phyloP scores from a whole-genome alignment of 352 stramenopile species.

The Aphanomyces invadans region DNA sequence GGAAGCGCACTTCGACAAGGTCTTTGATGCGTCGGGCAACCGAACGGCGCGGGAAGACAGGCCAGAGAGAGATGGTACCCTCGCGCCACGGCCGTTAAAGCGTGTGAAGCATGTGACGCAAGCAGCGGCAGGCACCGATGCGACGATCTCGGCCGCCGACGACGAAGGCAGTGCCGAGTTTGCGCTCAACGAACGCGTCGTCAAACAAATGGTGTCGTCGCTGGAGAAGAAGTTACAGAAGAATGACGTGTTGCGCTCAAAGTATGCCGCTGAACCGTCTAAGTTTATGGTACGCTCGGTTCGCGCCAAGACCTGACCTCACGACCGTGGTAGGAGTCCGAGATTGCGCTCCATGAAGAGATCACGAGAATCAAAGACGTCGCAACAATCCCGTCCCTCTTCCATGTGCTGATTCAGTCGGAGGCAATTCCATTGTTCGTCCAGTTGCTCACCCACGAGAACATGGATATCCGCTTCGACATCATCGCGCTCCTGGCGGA shows the following conservation, averaged over 20 bases:
- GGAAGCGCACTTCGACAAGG: conserved; percentile 25
- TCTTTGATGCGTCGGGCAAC: conserved; percentile 11
- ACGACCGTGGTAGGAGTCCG: conserved; percentile 35
- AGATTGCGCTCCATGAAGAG: conserved; percentile 57
- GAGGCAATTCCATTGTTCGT: conserved; percentile 59
- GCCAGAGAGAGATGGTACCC: not conserved
- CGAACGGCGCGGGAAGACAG: not conserved
- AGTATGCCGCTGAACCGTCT: conserved; percentile 59
- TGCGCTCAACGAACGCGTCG: conserved; percentile 52
- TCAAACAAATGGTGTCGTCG: conserved; percentile 60
- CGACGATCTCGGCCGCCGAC: not conserved
- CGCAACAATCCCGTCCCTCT: conserved; percentile 53
- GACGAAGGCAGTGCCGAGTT: conserved; percentile 10
- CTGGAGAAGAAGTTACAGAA: conserved; percentile 64
- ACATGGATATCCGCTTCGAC: conserved; percentile 60
- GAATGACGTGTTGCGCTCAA: conserved; percentile 75
- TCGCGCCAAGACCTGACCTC: not conserved
- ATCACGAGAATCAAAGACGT: conserved; percentile 48
- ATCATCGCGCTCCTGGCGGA: conserved; percentile 55
- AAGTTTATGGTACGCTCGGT: conserved; percentile 56
- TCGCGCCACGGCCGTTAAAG: not conserved
- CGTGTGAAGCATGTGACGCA: not conserved
- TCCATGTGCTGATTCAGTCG: conserved; percentile 49
- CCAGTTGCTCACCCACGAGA: conserved; percentile 72
- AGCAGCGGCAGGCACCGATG: not conserved